These are phyloP conservation scores for Zizania palustris DNA, from an alignment of 202 grass and related monocot species.

Conservation along the genomic window DNA sequence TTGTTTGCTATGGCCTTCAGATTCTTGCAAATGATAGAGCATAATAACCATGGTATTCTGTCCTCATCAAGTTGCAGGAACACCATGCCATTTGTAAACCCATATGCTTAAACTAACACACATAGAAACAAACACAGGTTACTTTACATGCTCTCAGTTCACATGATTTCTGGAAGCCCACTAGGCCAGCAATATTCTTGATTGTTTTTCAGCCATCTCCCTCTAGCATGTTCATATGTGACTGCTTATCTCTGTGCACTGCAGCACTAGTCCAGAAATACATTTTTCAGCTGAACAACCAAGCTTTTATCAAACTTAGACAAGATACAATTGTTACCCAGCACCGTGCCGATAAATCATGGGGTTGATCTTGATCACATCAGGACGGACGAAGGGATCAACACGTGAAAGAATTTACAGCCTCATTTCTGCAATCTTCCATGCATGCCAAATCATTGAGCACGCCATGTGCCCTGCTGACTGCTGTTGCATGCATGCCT, in stretches of 20 bases:
- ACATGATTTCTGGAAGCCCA: slow-evolving; percentile 25
- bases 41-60: slow-evolving; percentile 19
- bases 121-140: slow-evolving; percentile 14
- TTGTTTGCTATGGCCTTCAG: slow-evolving; percentile 33
- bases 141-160: slow-evolving; percentile 29
- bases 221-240: background rate
- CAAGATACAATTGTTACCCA: too few species aligned
- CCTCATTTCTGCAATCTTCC: slow-evolving; percentile 19
- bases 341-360: background rate
- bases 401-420: background rate
- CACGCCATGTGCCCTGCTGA: slow-evolving; percentile 21
- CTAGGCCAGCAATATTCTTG: background rate
- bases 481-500: background rate
- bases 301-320: too few species aligned
- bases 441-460: slow-evolving; percentile 34
- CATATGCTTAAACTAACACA: slow-evolving; percentile 20
- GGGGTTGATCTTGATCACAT: background rate
- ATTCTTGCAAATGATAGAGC: slow-evolving; percentile 36
- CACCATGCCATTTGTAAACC: background rate
- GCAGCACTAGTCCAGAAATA: background rate
- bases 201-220: background rate
- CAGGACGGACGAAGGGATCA: background rate
- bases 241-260: too few species aligned
- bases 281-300: background rate
- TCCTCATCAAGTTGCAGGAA: slow-evolving; percentile 3